These are phyloP conservation scores for Fusarium scirpi DNA, from an alignment of 2,329 filamentous ascomycete genomes.

Conservation along the genomic window DNA sequence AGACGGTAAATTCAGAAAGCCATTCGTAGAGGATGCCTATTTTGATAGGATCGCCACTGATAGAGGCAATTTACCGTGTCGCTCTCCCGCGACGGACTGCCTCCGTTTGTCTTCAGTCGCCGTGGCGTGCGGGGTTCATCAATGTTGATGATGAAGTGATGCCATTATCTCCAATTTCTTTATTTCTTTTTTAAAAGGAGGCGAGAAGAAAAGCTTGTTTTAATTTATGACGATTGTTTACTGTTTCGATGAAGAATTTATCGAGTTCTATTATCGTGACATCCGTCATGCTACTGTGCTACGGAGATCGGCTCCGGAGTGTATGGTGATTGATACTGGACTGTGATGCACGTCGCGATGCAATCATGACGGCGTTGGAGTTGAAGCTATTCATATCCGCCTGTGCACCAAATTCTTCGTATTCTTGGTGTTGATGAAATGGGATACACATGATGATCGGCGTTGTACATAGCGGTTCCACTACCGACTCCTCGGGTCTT, in stretches of 20 bases:
- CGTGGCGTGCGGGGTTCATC: not conserved
- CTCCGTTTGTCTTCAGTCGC: not conserved
- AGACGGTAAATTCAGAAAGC: not conserved
- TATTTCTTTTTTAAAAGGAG: too few species aligned
- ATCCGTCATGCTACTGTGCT: too few species aligned
- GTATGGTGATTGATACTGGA: too few species aligned
- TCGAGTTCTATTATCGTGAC: too few species aligned
- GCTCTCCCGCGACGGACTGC: slow-evolving; percentile 18
- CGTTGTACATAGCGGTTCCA: not conserved
- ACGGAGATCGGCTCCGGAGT: not conserved
- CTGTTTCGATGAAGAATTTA: not conserved
- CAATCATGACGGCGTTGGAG: not conserved
- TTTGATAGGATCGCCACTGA: slow-evolving; percentile 11
- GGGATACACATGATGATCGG: not conserved
- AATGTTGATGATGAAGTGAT: not conserved
- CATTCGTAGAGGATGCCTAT: not conserved
- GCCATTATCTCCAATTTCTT: not conserved
- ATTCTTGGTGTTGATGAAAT: not conserved
- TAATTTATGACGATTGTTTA: not conserved
- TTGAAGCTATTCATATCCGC: not conserved
- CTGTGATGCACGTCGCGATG: too few species aligned
- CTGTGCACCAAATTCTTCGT: accelerated
- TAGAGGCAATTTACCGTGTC: not conserved
- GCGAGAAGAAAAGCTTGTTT: not conserved
- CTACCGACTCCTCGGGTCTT: not conserved